Conservation (phyloP, 2,329 filamentous ascomycete genomes). For the Hypoxylon sp. region DNA sequence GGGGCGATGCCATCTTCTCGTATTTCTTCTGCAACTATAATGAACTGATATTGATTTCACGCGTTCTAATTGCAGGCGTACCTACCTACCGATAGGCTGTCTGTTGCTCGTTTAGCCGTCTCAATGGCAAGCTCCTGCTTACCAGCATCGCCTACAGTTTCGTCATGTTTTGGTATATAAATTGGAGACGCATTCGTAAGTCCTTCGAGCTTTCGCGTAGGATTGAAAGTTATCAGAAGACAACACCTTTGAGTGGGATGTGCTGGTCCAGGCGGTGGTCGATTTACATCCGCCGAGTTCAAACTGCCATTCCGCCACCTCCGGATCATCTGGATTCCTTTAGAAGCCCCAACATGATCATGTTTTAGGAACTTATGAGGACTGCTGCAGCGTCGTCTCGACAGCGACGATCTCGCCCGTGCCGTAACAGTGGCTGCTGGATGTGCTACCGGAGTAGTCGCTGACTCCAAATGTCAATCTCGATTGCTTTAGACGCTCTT, state of each 20-base stretch:
- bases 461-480: constrained; percentile 8
- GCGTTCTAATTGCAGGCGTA: not conserved
- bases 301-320: constrained; percentile 14
- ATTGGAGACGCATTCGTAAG: constrained; percentile 9
- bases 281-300: not conserved
- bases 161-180: not conserved
- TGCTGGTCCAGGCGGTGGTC: constrained; percentile 4
- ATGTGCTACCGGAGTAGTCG: not conserved
- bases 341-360: constrained; percentile 2
- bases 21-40: not conserved
- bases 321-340: constrained; percentile 9
- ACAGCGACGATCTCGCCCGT: constrained; percentile 4
- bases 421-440: constrained; percentile 5
- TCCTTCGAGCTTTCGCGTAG: not conserved
- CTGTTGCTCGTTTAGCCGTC: constrained; percentile 16
- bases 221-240: constrained; percentile 6
- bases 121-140: constrained; percentile 1
- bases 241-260: constrained; percentile 12
- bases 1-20: not conserved
- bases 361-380: constrained; percentile 14
- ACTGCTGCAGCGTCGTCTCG: constrained; percentile 16
- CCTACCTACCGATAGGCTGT: constrained; percentile 9
- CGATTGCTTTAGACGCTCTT: constrained; percentile 4
- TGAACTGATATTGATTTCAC: not conserved
- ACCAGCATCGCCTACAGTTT: not conserved